Base-by-base conservation (phyloP, 164 flowering plant species). In the Tetracentron sinense region DNA sequence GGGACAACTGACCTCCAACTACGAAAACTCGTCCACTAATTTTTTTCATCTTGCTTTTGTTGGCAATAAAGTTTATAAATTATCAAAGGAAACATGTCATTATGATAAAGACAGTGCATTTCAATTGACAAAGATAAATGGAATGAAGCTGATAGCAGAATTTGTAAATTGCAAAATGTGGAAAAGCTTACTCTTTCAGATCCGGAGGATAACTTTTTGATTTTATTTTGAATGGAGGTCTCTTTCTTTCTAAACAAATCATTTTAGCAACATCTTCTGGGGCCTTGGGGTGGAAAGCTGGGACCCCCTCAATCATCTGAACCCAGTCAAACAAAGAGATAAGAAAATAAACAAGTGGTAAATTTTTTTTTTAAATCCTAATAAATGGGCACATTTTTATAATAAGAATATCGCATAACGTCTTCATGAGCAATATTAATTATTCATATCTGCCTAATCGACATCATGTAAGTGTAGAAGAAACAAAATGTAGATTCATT, bases 301-400 rank as follows among this genome's bases (percentile, higher is more conserved):
- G 83, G 7, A 69, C 65, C 61, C 99, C 99, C 73, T 95, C 97
- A 46, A 89, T 67, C 97, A 92, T 89, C 99, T 94, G 75, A 55
- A 69, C 49, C 49, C 60, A 72, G 10, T 33, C 23, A 69, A 59
- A 42, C 21, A 67, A 52, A 50, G 44, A 56, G 42, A 44, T 15
- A 61, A 38, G 44, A 8, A 38, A n/a, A 38, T 16, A 38, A 8
- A 38, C 8, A 38, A 38, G 4, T 4, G 44, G 44, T 8, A 10
- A 10, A 38, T 33, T 4, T 4, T n/a, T n/a, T n/a, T n/a, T n/a
- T n/a, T n/a, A n/a, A n/a, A n/a, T n/a, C n/a, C n/a, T n/a, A n/a
- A n/a, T n/a, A n/a, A n/a, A n/a, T n/a, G n/a, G n/a, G n/a, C n/a
- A n/a, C n/a, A n/a, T n/a, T n/a, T n/a, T n/a, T n/a, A n/a, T n/a